phyloP scores from a whole-genome alignment of 306 rosid species.

The Aeschynomene evenia region DNA sequence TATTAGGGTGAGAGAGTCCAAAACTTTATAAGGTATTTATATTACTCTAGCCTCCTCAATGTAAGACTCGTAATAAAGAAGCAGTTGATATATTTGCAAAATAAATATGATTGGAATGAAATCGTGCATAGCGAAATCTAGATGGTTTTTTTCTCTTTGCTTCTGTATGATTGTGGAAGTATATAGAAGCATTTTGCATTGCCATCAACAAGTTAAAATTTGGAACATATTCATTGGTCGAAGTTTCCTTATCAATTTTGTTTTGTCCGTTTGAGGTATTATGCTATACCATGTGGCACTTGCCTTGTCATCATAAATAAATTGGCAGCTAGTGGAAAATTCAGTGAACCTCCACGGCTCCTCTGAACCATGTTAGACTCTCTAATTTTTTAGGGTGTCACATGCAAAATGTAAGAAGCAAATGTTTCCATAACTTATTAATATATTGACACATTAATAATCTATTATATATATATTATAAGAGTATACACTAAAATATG shows the following conservation, averaged over 20 bases:
- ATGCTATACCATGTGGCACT: background rate
- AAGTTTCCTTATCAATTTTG: background rate
- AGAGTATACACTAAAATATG: too few relatives aligned
- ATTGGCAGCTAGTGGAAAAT: background rate
- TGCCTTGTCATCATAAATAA: background rate
- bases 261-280: background rate
- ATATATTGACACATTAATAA: too few relatives aligned
- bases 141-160: background rate
- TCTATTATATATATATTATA: too few relatives aligned
- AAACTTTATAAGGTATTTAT: too few relatives aligned
- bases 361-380: background rate
- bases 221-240: conserved; percentile 21
- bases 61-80: too few relatives aligned
- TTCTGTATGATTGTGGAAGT: conserved; percentile 3
- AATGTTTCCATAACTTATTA: background rate
- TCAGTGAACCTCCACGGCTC: background rate
- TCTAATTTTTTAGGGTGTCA: background rate
- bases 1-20: too few relatives aligned
- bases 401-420: background rate
- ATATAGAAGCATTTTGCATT: background rate
- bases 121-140: background rate
- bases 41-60: too few relatives aligned
- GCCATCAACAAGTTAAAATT: background rate
- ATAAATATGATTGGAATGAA: too few relatives aligned
- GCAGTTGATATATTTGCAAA: too few relatives aligned